Base-by-base conservation (phyloP, 164 flowering plant genomes). In the Echeveria elegans region DNA sequence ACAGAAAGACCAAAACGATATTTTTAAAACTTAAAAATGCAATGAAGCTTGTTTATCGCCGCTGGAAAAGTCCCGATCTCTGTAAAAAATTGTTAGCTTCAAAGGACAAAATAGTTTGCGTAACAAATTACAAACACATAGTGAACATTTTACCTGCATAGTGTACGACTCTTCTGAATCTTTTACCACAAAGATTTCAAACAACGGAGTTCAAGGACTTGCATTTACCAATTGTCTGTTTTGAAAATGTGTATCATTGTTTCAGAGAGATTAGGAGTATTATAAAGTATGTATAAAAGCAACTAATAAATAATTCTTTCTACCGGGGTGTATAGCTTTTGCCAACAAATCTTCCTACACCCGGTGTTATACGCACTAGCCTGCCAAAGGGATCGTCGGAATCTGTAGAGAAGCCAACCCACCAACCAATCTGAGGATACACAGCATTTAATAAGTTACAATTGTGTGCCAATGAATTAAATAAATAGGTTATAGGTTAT, bases 291-390 rank as follows among this genome's bases (percentile, higher is more conserved):
- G 50, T 32, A 56, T 11, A 63, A 24, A 41, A 47, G 62, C 61
- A 34, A 59, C 29, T 53, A 63, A 43, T 30, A 24, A 56, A 24
- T 19, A 16, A 18, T 21, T n/a, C 36, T 23, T 24, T 64, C 66
- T 74, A 89, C 99, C 95, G 86, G 71, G 99, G 96, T 75, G 83
- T 91, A 74, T 85, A 94, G 80, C 82, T 82, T 78, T 81, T 81
- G 53, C 85, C 99, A 37, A 91, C 72, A 77, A 89, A 94, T 83
- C 91, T 84, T 63, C 99, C 99, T 15, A 86, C 79, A 38, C 89
- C 86, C 53, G 99, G 97, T 63, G 90, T 83, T 75, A 94, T 86
- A 38, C 77, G 86, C 24, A 94, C 77, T 19, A 94, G 56, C 77
- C 81, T 82, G 36, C 99, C 99, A 76, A 89, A 89, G 36, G 93